These are phyloP conservation scores for Codiaeum variegatum DNA, from an alignment of 441 rosid species.

Conservation along the genomic window DNA sequence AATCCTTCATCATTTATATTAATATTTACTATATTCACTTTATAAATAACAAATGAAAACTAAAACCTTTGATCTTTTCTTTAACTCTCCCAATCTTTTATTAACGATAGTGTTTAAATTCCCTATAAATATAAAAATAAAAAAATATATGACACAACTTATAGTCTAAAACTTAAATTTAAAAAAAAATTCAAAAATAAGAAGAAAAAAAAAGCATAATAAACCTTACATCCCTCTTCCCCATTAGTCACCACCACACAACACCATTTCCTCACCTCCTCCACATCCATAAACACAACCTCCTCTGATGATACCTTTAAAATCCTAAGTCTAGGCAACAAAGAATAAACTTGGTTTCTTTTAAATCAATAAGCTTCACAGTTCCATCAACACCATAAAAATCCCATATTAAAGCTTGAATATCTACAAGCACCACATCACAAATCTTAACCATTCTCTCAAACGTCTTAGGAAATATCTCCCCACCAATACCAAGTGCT, in stretches of 20 bases:
- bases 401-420: conserved; percentile 69
- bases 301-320: conserved; percentile 86
- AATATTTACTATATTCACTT: too few species aligned
- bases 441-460: conserved; percentile 73
- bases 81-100: too few species aligned
- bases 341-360: conserved; percentile 48
- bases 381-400: conserved; percentile 56
- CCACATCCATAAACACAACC: conserved; percentile 70
- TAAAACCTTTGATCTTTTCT: too few species aligned
- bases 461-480: conserved; percentile 72
- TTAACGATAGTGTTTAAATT: too few species aligned
- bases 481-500: conserved; percentile 95
- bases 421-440: conserved; percentile 60
- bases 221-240: conserved; percentile 65
- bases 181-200: too few species aligned
- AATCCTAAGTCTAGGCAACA: conserved; percentile 59
- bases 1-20: too few species aligned
- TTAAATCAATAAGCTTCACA: conserved; percentile 53
- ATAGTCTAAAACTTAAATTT: too few species aligned
- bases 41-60: too few species aligned
- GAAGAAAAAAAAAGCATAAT: too few species aligned
- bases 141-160: too few species aligned
- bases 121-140: too few species aligned
- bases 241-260: conserved; percentile 85
- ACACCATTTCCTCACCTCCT: conserved; percentile 60